A percentile compares a stretch with the other conserved stretches of the same genome.
Evolutionary conservation across 768 basidiomycete genomes (phyloP).

Genomic region (Pulveroboletus ravenelii): DNA sequence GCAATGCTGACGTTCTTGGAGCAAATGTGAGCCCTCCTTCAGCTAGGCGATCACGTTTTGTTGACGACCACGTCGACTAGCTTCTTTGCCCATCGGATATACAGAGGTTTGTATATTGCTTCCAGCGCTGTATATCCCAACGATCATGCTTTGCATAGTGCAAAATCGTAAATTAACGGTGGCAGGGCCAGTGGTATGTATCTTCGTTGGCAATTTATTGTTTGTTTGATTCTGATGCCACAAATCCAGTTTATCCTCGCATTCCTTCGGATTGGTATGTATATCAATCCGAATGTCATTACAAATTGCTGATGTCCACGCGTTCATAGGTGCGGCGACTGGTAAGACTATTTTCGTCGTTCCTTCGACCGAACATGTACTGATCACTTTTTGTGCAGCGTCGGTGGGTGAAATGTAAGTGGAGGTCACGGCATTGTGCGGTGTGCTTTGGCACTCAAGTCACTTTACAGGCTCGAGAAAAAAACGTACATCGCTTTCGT

Average conservation of each 20-base stretch:
- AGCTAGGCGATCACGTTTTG: neutral
- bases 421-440: neutral
- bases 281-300: neutral
- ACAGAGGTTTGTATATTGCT: conserved; percentile 12
- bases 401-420: conserved; percentile 20
- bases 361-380: neutral
- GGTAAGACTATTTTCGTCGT: conserved; percentile 2
- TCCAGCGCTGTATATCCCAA: neutral
- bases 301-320: neutral
- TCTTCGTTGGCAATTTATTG: neutral
- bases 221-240: neutral
- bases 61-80: conserved; percentile 4
- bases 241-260: conserved; percentile 12
- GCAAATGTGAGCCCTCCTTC: conserved; percentile 13
- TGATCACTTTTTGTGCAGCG: conserved; percentile 6
- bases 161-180: conserved; percentile 10
- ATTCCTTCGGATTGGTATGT: conserved; percentile 18
- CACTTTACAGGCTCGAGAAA: conserved; percentile 9
- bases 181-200: conserved; percentile 16
- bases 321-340: conserved; percentile 16
- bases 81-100: conserved; percentile 25
- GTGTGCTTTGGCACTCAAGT: neutral
- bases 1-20: conserved; percentile 23
- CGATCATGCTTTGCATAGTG: conserved; percentile 5
- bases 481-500: conserved; percentile 6